A percentile compares a stretch with the other conserved stretches of the same genome.
Evolutionary conservation across 2,329 filamentous ascomycete genomes (phyloP).

Genomic region (Fusarium lateritium): DNA sequence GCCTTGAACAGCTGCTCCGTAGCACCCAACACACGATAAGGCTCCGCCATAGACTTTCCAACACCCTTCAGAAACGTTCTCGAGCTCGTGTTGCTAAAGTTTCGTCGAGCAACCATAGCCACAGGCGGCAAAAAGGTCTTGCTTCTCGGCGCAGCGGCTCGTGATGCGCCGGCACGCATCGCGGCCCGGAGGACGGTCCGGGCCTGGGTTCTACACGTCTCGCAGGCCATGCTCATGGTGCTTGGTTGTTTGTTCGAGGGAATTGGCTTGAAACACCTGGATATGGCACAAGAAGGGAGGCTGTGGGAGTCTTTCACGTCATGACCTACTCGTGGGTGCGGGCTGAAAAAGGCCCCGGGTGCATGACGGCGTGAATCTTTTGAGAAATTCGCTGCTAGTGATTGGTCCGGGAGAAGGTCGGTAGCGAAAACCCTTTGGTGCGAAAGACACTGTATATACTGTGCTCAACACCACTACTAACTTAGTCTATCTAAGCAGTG

Average conservation of each 20-base stretch:
- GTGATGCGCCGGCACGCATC: slow-evolving; percentile 50
- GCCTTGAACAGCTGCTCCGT: slow-evolving; percentile 85
- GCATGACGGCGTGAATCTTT: slow-evolving; percentile 50
- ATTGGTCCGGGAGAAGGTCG: slow-evolving; percentile 50
- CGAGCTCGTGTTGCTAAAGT: slow-evolving; percentile 56
- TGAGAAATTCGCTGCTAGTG: slow-evolving; percentile 45
- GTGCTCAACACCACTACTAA: slow-evolving; percentile 6
- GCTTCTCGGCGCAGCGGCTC: slow-evolving; percentile 44
- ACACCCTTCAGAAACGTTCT: slow-evolving; percentile 55
- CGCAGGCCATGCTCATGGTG: slow-evolving; percentile 60
- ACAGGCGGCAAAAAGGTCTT: slow-evolving; percentile 39
- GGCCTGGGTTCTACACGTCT: slow-evolving; percentile 63
- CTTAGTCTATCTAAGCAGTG: too few relatives aligned
- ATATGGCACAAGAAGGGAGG: slow-evolving; percentile 17
- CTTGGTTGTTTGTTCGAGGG: not conserved
- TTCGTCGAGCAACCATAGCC: slow-evolving; percentile 46
- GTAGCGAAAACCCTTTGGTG: slow-evolving; percentile 27
- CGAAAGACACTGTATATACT: slow-evolving; percentile 20
- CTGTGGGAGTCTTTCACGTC: slow-evolving; percentile 49
- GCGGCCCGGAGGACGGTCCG: slow-evolving; percentile 56
- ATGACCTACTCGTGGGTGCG: slow-evolving; percentile 35
- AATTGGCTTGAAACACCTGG: slow-evolving; percentile 16
- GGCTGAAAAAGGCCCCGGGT: not conserved
- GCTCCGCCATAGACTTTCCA: slow-evolving; percentile 54
- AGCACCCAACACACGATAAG: slow-evolving; percentile 83